phyloP scores from a whole-genome alignment of 148 eudicot genomes.

The Rhododendron vialii region DNA sequence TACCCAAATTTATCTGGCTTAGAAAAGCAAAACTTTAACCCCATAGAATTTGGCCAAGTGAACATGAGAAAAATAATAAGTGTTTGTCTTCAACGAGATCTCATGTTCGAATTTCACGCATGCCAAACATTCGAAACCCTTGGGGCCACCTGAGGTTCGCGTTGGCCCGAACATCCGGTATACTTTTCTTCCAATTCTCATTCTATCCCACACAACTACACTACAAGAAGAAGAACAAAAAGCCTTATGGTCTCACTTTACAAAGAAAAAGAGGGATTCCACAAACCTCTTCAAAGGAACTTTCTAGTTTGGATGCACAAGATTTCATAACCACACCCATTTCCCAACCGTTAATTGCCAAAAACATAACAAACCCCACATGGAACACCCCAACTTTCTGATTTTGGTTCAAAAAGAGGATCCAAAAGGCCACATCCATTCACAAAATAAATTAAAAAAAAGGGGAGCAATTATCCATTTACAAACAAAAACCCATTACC shows the following conservation, averaged over 20 bases:
- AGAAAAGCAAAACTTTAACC: too few relatives aligned
- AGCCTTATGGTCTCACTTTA: background rate
- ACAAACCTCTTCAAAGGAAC: background rate
- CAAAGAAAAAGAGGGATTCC: background rate
- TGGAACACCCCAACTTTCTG: background rate
- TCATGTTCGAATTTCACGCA: too few relatives aligned
- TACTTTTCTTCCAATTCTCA: too few relatives aligned
- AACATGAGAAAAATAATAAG: too few relatives aligned
- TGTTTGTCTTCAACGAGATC: too few relatives aligned
- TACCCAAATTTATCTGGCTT: too few relatives aligned
- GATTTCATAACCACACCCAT: background rate
- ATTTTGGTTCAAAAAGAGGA: slow-evolving; percentile 12
- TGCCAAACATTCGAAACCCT: too few relatives aligned
- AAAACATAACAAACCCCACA: background rate
- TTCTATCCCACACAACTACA: too few relatives aligned
- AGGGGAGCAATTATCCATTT: slow-evolving; percentile 20
- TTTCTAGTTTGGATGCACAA: background rate
- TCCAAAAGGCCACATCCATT: slow-evolving; percentile 24
- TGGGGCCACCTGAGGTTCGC: too few relatives aligned
- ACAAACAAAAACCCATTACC: slow-evolving; percentile 9
- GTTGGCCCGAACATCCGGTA: too few relatives aligned
- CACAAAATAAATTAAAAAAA: background rate
- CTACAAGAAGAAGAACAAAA: too few relatives aligned
- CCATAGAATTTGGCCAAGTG: too few relatives aligned
- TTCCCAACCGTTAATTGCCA: slow-evolving; percentile 3